Evolutionary conservation across 768 basidiomycete genomes (phyloP).

Genomic region (Clitopilus passeckerianus): DNA sequence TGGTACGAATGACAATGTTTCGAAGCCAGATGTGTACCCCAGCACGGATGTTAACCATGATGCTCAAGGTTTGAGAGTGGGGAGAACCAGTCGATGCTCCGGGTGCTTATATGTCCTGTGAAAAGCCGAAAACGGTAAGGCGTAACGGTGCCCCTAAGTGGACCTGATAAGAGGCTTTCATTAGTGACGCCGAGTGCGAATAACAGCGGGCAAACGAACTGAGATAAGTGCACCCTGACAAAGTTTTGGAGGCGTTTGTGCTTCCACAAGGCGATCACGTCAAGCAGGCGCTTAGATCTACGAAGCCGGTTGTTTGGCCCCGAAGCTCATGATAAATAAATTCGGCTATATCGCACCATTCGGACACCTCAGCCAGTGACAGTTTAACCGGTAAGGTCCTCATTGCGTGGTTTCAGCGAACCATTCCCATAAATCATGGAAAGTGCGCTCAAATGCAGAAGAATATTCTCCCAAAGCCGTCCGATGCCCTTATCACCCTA

Average conservation of each 20-base stretch:
- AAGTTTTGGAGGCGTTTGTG: not conserved
- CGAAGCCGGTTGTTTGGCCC: not conserved
- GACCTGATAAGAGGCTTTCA: not conserved
- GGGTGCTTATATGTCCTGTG: not conserved
- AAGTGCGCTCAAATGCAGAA: too few relatives aligned
- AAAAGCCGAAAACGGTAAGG: not conserved
- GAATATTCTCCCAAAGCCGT: not conserved
- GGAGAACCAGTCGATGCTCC: not conserved
- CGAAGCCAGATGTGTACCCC: constrained; percentile 6
- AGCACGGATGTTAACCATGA: not conserved
- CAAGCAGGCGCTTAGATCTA: not conserved
- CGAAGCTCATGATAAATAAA: not conserved
- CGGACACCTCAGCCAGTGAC: too few relatives aligned
- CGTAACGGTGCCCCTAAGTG: not conserved
- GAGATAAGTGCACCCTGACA: not conserved
- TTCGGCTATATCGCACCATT: not conserved
- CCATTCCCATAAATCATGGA: too few relatives aligned
- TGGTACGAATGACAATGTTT: constrained; percentile 10
- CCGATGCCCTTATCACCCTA: not conserved
- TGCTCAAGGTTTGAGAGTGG: not conserved
- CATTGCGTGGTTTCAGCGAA: too few relatives aligned
- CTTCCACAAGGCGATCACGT: not conserved
- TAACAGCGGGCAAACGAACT: not conserved
- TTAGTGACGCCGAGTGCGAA: not conserved
- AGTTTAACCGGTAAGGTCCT: too few relatives aligned